phyloP scores from a whole-genome alignment of 805 yeast genomes.

The Henningerozyma blattae region DNA sequence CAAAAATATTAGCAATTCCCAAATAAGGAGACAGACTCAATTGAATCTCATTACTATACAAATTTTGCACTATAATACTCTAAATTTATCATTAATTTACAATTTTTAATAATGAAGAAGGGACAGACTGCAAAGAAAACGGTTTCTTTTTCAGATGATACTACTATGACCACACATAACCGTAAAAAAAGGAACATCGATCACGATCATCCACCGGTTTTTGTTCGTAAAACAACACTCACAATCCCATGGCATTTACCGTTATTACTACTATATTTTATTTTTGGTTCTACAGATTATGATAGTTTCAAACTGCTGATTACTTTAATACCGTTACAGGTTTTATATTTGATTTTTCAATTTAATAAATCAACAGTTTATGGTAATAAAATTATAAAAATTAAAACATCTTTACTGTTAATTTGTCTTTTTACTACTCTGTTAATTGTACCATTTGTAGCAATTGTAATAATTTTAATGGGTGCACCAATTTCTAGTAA shows the following conservation, averaged over 20 bases:
- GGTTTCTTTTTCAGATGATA: conserved; percentile 26
- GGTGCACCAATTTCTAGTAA: conserved; percentile 69
- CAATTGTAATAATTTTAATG: conserved; percentile 39
- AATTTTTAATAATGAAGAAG: conserved; percentile 4
- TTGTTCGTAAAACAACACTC: conserved; percentile 17
- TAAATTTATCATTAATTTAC: conserved; percentile 1
- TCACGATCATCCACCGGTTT: conserved; percentile 24
- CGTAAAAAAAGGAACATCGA: conserved; percentile 13
- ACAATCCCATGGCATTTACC: conserved; percentile 24
- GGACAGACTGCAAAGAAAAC: conserved; percentile 14
- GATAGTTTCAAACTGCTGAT: conserved; percentile 17
- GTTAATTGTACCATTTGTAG: conserved; percentile 16
- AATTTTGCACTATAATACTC: no score
- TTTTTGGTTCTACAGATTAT: conserved; percentile 18
- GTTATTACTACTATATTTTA: conserved; percentile 23
- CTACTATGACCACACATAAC: conserved; percentile 14
- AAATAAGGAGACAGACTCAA: no score
- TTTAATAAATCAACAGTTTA: conserved; percentile 24
- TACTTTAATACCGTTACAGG: conserved; percentile 24
- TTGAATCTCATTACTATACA: no score
- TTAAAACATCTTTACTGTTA: conserved; percentile 14
- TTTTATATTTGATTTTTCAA: conserved; percentile 25
- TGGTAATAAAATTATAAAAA: conserved; percentile 23
- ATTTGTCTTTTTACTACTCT: conserved; percentile 15
- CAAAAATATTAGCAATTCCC: no score